phyloP scores from a whole-genome alignment of 768 basidiomycete genomes.

The Russula dissimulans region DNA sequence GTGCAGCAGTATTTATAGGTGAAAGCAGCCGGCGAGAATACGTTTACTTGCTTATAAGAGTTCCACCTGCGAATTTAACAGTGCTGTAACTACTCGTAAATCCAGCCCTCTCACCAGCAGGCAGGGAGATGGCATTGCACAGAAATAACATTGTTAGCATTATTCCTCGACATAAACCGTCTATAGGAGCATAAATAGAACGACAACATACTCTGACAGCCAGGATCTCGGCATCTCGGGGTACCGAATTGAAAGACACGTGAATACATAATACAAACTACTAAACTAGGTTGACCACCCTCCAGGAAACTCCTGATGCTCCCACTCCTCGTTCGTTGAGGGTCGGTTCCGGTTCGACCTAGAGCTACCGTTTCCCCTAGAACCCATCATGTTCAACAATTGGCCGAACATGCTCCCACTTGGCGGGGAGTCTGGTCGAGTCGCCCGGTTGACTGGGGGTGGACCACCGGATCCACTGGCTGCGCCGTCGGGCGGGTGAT shows the following conservation, averaged over 20 bases:
- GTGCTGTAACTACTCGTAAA: too few species aligned
- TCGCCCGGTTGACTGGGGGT: slow-evolving; percentile 7
- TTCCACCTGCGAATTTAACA: too few species aligned
- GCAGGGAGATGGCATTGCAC: too few species aligned
- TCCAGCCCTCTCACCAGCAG: too few species aligned
- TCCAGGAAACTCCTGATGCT: slow-evolving; percentile 1
- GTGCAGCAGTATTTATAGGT: neutral
- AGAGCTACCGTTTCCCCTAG: slow-evolving; percentile 6
- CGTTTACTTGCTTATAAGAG: too few species aligned
- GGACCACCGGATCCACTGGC: slow-evolving; percentile 12
- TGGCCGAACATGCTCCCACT: slow-evolving; percentile 12
- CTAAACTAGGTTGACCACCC: slow-evolving; percentile 1
- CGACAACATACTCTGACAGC: neutral
- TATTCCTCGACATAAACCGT: neutral
- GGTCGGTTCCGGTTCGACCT: slow-evolving; percentile 4
- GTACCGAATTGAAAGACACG: neutral
- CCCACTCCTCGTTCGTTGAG: slow-evolving; percentile 1
- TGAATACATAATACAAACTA: neutral
- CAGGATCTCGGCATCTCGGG: neutral
- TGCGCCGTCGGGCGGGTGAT: neutral
- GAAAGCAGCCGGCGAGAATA: neutral
- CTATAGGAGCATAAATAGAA: slow-evolving; percentile 4
- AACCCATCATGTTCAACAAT: slow-evolving; percentile 4
- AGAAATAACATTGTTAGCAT: too few species aligned
- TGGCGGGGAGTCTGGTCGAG: slow-evolving; percentile 3